phyloP scores from a whole-genome alignment of 345 rosid species.

The Gossypium mustelinum region DNA sequence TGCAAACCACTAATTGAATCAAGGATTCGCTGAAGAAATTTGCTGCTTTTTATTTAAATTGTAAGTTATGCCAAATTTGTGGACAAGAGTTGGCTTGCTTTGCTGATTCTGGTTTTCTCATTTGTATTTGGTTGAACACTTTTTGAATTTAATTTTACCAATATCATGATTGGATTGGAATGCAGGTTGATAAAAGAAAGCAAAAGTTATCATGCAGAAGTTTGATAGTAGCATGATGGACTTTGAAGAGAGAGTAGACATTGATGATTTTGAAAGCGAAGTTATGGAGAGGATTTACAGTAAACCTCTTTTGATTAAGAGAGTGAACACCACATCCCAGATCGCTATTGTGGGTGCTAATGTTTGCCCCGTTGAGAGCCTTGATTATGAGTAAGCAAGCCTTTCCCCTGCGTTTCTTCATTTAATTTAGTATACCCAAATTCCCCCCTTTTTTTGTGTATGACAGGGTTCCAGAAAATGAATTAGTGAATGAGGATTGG shows the following conservation, averaged over 20 bases:
- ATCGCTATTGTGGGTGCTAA: conserved; percentile 48
- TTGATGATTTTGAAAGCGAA: conserved; percentile 29
- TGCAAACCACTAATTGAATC: neutral
- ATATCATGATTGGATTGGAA: neutral
- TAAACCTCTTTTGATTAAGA: conserved; percentile 38
- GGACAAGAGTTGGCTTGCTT: neutral
- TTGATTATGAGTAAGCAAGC: conserved; percentile 39
- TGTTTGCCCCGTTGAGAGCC: conserved; percentile 42
- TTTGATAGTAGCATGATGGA: conserved; percentile 6
- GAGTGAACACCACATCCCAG: conserved; percentile 43
- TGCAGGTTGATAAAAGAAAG: neutral
- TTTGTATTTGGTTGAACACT: neutral
- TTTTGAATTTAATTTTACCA: neutral
- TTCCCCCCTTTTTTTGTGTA: neutral
- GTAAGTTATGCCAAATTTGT: neutral
- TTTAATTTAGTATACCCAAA: neutral
- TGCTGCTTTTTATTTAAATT: neutral
- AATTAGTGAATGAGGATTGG: conserved; percentile 48
- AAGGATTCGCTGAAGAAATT: neutral
- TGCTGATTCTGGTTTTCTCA: neutral
- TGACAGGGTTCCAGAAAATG: conserved; percentile 42
- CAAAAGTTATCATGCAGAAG: neutral
- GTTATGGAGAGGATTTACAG: conserved; percentile 23
- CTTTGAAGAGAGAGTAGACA: neutral
- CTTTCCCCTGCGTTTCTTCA: neutral